Conservation (phyloP, 2,329 filamentous ascomycete species). For the Aspergillus clavatus region DNA sequence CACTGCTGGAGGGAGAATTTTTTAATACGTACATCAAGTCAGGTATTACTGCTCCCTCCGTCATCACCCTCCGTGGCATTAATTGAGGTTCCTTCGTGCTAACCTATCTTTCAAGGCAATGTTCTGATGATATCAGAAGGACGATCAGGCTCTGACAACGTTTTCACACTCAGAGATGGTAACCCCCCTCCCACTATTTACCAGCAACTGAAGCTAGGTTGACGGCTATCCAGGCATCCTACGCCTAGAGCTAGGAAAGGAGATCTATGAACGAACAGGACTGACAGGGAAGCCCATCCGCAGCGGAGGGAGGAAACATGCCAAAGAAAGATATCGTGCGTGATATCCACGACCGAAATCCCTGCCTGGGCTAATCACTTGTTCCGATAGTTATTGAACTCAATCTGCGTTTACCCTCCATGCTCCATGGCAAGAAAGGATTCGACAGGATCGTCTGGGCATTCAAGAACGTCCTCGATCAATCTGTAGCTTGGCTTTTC, state of each 20-base stretch:
- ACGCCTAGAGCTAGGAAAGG: conserved; percentile 71
- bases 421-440: conserved; percentile 77
- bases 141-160: conserved; percentile 62
- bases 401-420: conserved; percentile 67
- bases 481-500: conserved; percentile 71
- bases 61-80: not conserved
- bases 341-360: conserved; percentile 1
- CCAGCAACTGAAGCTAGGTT: not conserved
- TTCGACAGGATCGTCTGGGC: conserved; percentile 76
- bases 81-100: not conserved
- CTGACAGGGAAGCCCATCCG: conserved; percentile 65
- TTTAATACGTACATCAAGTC: conserved; percentile 81
- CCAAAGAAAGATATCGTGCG: conserved; percentile 70
- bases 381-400: conserved; percentile 62
- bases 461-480: conserved; percentile 68
- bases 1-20: conserved; percentile 69
- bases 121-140: conserved; percentile 82
- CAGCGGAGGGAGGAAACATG: conserved; percentile 55
- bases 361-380: conserved; percentile 10
- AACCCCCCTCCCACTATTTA: conserved; percentile 19
- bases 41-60: conserved; percentile 44
- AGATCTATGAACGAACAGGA: conserved; percentile 77
- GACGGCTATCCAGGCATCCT: conserved; percentile 54
- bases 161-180: conserved; percentile 69
- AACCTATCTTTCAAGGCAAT: conserved; percentile 52